Base-by-base conservation (phyloP, 768 basidiomycete genomes). In the Suillus occidentalis region DNA sequence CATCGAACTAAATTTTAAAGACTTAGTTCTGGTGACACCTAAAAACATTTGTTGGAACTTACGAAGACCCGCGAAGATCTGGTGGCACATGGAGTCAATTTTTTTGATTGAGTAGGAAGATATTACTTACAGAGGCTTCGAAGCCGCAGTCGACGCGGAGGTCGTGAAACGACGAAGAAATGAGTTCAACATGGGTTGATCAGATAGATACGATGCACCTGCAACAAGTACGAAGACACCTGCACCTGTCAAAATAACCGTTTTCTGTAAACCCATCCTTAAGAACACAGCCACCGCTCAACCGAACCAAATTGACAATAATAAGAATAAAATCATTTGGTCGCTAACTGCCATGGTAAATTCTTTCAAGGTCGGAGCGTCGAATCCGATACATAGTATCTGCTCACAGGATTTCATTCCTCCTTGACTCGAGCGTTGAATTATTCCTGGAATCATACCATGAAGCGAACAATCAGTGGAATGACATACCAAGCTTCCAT, bases 1-100 rank as follows among this genome's bases (percentile, higher is more conserved):
- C 72, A 62, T 90, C 85, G 67, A 91, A 90, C 89, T 90, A 61
- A 22, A 14, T 31, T 49, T n/a, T 12, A 25, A 12, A 55, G 13
- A 55, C 60, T 63, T 39, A 61, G 55, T 43, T n/a, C 31, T n/a
- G 39, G 8, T 36, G 49, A 14, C 7, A 42, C 25, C 45, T 56
- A 36, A 18, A 16, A 18, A n/a, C n/a, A 45, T n/a, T 40, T 12
- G 34, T n/a, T 55, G 7, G 4, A 13, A 66, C 65, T 58, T 42
- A 70, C 70, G 42, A 63, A 73, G 45, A 73, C 79, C 53, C 75
- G 78, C 68, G 69, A 78, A 78, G 65, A 78, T 67, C 37, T 53
- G 22, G 18, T 20, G 25, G 28, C 28, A 61, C 20, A 13, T n/a
- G 16, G 18, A 20, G 31, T 36, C 20, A n/a, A 50, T 1, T 2